Percentiles rank a stretch among this genome's conserved stretches.
These are phyloP conservation scores for Fusarium sp. DNA, from an alignment of 2,329 filamentous ascomycete species.

Conservation along the genomic window DNA sequence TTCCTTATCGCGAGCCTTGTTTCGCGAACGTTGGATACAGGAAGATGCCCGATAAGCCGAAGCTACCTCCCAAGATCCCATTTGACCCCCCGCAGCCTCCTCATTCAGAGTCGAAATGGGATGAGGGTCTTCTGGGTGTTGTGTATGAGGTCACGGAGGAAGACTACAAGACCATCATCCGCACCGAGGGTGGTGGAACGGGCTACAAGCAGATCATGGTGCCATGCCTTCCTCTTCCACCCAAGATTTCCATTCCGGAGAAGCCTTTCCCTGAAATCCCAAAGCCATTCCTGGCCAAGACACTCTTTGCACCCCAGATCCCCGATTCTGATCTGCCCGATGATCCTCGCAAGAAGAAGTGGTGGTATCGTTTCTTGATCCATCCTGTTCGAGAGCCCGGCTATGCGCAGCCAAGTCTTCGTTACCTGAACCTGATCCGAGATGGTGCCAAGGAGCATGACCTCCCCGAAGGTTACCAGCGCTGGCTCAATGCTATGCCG, in stretches of 20 bases:
- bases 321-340: slow-evolving; percentile 47
- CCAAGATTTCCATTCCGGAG: slow-evolving; percentile 67
- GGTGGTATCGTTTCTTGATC: slow-evolving; percentile 57
- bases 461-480: slow-evolving; percentile 79
- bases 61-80: slow-evolving; percentile 45
- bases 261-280: slow-evolving; percentile 62
- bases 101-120: slow-evolving; percentile 59
- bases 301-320: slow-evolving; percentile 73
- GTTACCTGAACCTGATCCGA: slow-evolving; percentile 82
- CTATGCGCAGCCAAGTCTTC: slow-evolving; percentile 81
- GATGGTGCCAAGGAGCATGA: slow-evolving; percentile 80
- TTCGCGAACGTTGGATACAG: slow-evolving; percentile 82
- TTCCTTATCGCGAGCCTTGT: slow-evolving; percentile 89
- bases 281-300: slow-evolving; percentile 80
- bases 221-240: slow-evolving; percentile 74
- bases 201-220: slow-evolving; percentile 86
- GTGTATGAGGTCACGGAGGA: slow-evolving; percentile 89
- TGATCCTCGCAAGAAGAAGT: slow-evolving; percentile 49
- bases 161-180: slow-evolving; percentile 87
- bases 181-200: slow-evolving; percentile 85
- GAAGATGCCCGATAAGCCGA: slow-evolving; percentile 55
- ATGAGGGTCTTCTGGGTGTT: slow-evolving; percentile 85
- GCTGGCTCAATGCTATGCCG: slow-evolving; percentile 72
- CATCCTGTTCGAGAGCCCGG: slow-evolving; percentile 64
- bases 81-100: slow-evolving; percentile 40